phyloP scores from a whole-genome alignment of 768 basidiomycete genomes.

The Leccinum incarnatum region DNA sequence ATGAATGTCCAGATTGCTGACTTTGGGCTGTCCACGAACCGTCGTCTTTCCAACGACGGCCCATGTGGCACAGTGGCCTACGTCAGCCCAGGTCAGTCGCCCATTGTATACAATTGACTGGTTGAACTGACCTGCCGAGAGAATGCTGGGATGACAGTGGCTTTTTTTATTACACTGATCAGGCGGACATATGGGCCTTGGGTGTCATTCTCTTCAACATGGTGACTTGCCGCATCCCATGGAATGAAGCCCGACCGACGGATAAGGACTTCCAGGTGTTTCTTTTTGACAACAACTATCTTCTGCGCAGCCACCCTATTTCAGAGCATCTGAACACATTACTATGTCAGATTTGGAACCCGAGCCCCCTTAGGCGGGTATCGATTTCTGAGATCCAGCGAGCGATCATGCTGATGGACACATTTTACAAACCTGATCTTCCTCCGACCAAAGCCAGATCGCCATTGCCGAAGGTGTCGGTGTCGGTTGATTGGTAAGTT shows the following conservation, averaged over 20 bases:
- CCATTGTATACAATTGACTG: neutral
- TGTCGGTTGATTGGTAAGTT: slow-evolving; percentile 17
- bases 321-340: slow-evolving; percentile 10
- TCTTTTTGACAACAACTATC: neutral
- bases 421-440: slow-evolving; percentile 10
- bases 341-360: slow-evolving; percentile 17
- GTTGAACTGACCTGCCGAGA: slow-evolving; percentile 24
- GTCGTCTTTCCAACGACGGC: slow-evolving; percentile 45
- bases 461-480: neutral
- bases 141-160: slow-evolving; percentile 54
- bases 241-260: slow-evolving; percentile 10
- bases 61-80: slow-evolving; percentile 61
- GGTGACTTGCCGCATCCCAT: slow-evolving; percentile 48
- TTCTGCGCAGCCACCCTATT: slow-evolving; percentile 4
- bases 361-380: slow-evolving; percentile 11
- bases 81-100: slow-evolving; percentile 65
- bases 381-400: slow-evolving; percentile 20
- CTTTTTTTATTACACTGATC: slow-evolving; percentile 13
- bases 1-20: slow-evolving; percentile 61
- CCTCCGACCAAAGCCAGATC: neutral
- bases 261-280: slow-evolving; percentile 9
- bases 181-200: slow-evolving; percentile 65
- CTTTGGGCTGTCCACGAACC: slow-evolving; percentile 66
- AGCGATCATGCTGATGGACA: slow-evolving; percentile 12
- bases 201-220: slow-evolving; percentile 85